Conservation (phyloP, 73 alveolate species). For the Tetrahymena elliotti region DNA sequence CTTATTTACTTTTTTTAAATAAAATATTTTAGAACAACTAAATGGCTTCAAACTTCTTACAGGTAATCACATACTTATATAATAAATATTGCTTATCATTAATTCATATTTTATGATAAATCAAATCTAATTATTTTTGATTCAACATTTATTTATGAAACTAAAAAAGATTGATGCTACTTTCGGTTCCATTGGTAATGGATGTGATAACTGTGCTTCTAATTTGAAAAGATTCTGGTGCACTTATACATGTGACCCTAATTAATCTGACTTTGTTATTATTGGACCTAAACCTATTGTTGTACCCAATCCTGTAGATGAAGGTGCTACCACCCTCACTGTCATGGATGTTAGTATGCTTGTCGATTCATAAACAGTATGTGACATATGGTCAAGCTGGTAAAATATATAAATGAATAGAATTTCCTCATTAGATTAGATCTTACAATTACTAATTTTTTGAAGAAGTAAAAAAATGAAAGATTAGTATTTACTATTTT, state of each 20-base stretch:
- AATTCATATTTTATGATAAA: neutral
- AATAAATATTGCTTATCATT: neutral
- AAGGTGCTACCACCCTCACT: slow-evolving; percentile 18
- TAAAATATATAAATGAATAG: neutral
- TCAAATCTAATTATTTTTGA: neutral
- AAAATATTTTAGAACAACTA: slow-evolving; percentile 1
- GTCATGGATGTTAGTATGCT: slow-evolving; percentile 38
- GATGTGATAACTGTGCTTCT: slow-evolving; percentile 58
- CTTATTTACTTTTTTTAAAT: neutral
- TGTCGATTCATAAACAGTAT: slow-evolving; percentile 41
- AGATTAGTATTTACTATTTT: too few relatives aligned
- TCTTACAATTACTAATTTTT: too few relatives aligned
- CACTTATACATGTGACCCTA: slow-evolving; percentile 51
- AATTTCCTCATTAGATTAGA: too few relatives aligned
- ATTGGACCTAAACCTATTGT: slow-evolving; percentile 32
- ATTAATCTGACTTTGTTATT: slow-evolving; percentile 38
- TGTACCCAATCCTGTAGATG: slow-evolving; percentile 39
- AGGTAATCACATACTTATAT: neutral
- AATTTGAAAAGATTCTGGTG: slow-evolving; percentile 66
- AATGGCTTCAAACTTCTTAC: slow-evolving; percentile 15
- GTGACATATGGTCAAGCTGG: slow-evolving; percentile 12
- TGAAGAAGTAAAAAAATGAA: too few relatives aligned
- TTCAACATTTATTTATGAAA: neutral
- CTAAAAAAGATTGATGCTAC: slow-evolving; percentile 31
- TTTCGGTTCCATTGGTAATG: slow-evolving; percentile 54